Conservation (phyloP, 345 rosid species). For the Kandelia obovata region DNA sequence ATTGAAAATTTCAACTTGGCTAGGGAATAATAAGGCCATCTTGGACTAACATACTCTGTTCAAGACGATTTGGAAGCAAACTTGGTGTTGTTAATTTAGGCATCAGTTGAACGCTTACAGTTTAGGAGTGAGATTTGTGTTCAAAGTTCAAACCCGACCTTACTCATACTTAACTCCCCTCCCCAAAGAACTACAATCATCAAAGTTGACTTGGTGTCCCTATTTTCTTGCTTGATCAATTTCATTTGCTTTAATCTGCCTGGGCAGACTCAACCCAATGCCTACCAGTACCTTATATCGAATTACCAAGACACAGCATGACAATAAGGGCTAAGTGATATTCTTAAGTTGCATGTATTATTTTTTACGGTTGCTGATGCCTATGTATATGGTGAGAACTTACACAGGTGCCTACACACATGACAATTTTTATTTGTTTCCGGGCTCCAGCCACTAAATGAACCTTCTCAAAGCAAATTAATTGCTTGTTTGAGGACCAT, state of each 20-base stretch:
- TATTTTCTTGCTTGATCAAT: not conserved
- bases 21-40: not conserved
- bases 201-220: too few relatives aligned
- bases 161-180: too few relatives aligned
- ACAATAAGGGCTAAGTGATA: too few relatives aligned
- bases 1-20: not conserved
- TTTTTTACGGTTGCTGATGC: too few relatives aligned
- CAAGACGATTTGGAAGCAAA: not conserved
- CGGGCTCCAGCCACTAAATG: conserved; percentile 55
- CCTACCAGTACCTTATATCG: not conserved
- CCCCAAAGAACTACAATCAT: too few relatives aligned
- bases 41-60: not conserved
- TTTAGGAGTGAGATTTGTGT: conserved; percentile 16
- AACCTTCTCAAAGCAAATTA: conserved; percentile 64
- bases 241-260: not conserved
- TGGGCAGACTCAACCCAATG: not conserved
- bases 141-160: too few relatives aligned
- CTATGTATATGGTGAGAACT: too few relatives aligned
- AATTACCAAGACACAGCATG: not conserved
- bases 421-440: conserved; percentile 36
- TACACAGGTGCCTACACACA: conserved; percentile 74
- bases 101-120: not conserved
- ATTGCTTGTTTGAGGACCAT: conserved; percentile 50
- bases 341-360: too few relatives aligned
- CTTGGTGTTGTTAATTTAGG: not conserved